A percentile compares a stretch with the other conserved stretches of the same genome.
Evolutionary conservation across 1,284 basidiomycete species (phyloP).

Genomic region (Neonothopanus nambi): DNA sequence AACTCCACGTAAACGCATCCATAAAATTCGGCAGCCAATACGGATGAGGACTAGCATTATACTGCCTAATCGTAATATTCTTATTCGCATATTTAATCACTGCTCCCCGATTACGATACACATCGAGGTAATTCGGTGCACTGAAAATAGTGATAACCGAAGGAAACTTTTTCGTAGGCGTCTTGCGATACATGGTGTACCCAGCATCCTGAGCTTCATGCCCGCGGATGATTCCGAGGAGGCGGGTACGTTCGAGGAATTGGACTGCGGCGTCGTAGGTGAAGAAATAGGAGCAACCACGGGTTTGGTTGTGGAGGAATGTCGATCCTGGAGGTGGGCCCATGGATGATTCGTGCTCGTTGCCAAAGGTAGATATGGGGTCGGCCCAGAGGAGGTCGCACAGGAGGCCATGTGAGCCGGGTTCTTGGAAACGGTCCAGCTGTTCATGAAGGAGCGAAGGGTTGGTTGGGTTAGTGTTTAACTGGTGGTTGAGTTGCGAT

Average conservation of each 20-base stretch:
- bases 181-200: slow-evolving; percentile 95
- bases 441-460: slow-evolving; percentile 23
- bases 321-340: slow-evolving; percentile 45
- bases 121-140: slow-evolving; percentile 96
- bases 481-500: slow-evolving; percentile 12
- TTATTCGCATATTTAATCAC: slow-evolving; percentile 98
- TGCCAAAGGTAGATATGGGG: slow-evolving; percentile 80
- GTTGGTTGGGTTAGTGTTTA: background rate
- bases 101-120: slow-evolving; percentile 95
- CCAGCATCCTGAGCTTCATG: slow-evolving; percentile 99
- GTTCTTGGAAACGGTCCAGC: slow-evolving; percentile 94
- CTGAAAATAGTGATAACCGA: slow-evolving; percentile 96
- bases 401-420: slow-evolving; percentile 88
- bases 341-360: slow-evolving; percentile 45
- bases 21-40: slow-evolving; percentile 97
- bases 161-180: slow-evolving; percentile 87
- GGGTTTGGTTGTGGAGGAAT: slow-evolving; percentile 87
- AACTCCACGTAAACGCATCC: slow-evolving; percentile 99
- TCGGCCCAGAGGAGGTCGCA: slow-evolving; percentile 97
- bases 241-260: slow-evolving; percentile 90
- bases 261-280: slow-evolving; percentile 95
- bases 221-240: slow-evolving; percentile 93
- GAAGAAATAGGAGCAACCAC: slow-evolving; percentile 95
- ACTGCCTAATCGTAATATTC: slow-evolving; percentile 97
- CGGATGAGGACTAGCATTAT: slow-evolving; percentile 92